phyloP scores from a whole-genome alignment of 148 eudicot species.

The Simmondsia chinensis region DNA sequence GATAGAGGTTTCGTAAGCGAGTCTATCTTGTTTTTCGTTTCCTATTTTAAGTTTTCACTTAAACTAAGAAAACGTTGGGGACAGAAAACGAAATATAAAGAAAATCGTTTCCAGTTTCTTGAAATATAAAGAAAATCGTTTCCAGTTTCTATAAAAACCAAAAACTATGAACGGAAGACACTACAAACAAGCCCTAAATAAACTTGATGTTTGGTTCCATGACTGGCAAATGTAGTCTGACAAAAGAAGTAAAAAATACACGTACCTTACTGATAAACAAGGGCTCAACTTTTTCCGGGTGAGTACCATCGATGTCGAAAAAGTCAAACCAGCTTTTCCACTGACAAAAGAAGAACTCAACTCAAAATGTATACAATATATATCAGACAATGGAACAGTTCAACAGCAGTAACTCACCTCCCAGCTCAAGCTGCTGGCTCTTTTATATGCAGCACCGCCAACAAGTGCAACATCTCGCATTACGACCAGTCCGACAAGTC shows the following conservation, averaged over 20 bases:
- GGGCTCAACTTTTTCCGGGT: slow-evolving; percentile 75
- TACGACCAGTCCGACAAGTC: slow-evolving; percentile 80
- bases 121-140: no score
- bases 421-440: slow-evolving; percentile 76
- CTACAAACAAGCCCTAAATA: no score
- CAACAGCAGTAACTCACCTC: slow-evolving; percentile 33
- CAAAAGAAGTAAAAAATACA: not conserved
- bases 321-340: slow-evolving; percentile 85
- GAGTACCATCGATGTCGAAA: slow-evolving; percentile 72
- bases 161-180: no score
- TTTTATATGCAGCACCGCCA: slow-evolving; percentile 84
- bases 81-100: no score
- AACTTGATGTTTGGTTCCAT: no score
- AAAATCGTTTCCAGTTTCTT: no score
- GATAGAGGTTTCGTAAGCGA: no score
- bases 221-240: no score
- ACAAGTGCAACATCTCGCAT: slow-evolving; percentile 78
- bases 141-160: no score
- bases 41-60: no score
- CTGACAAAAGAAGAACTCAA: slow-evolving; percentile 26
- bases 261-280: slow-evolving; percentile 81
- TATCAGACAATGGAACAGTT: not conserved
- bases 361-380: not conserved
- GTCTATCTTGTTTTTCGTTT: no score
- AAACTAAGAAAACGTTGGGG: no score